Conservation (phyloP, 78 protist genomes). For the Mastigamoeba balamuthi region DNA sequence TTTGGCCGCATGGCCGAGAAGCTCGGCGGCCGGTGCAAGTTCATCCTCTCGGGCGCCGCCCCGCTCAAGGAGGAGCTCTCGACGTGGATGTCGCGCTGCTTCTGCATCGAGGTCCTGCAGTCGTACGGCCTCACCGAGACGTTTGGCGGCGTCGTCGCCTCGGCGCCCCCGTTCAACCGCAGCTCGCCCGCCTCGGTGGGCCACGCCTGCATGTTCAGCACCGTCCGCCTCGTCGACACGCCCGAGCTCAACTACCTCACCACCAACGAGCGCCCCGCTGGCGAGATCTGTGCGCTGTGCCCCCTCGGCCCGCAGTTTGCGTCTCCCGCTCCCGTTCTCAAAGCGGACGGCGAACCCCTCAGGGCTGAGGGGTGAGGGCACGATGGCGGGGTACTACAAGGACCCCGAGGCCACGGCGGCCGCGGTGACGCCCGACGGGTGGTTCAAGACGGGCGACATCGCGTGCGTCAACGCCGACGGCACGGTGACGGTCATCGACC, state of each 20-base stretch:
- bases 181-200: too few relatives aligned
- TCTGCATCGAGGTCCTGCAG: conserved; percentile 64
- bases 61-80: too few relatives aligned
- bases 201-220: too few relatives aligned
- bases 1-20: conserved; percentile 36
- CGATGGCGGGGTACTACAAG: conserved; percentile 83
- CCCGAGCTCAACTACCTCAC: conserved; percentile 77
- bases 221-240: conserved; percentile 65
- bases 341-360: too few relatives aligned
- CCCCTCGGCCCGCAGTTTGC: too few relatives aligned
- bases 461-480: too few relatives aligned
- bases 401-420: background rate
- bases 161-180: too few relatives aligned
- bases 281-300: too few relatives aligned
- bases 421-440: conserved; percentile 83
- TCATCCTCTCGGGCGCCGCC: conserved; percentile 82
- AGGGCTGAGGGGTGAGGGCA: conserved; percentile 76
- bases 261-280: too few relatives aligned
- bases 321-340: too few relatives aligned
- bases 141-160: conserved; percentile 52
- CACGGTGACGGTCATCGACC: conserved; percentile 78
- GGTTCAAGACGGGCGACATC: conserved; percentile 95
- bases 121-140: conserved; percentile 93
- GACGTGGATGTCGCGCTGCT: too few relatives aligned
- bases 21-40: conserved; percentile 80